Evolutionary conservation across 305 asterid genomes (phyloP).

Genomic region (Ajuga reptans): DNA sequence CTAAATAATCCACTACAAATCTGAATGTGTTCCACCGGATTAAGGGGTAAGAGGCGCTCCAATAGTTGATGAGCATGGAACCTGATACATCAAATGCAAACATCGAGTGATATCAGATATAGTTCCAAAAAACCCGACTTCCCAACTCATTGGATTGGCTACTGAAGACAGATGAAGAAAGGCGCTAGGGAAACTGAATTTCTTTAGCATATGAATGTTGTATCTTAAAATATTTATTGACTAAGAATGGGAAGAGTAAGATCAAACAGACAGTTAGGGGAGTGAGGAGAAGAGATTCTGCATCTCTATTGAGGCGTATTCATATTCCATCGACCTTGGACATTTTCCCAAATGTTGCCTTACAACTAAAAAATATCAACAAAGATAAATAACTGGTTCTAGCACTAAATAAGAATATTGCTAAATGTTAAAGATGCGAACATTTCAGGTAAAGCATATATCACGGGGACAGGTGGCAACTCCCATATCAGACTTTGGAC

Average conservation of each 20-base stretch:
- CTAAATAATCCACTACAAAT: slow-evolving; percentile 73
- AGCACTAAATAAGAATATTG: neutral
- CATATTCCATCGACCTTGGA: slow-evolving; percentile 2
- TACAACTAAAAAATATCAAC: neutral
- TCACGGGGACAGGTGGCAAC: neutral
- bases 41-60: slow-evolving; percentile 76
- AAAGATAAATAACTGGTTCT: neutral
- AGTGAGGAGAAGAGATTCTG: neutral
- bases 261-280: neutral
- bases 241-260: neutral
- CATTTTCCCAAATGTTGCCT: neutral
- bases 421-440: neutral
- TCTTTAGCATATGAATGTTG: neutral
- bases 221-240: neutral
- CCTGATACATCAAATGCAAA: slow-evolving; percentile 45
- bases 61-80: slow-evolving; percentile 72
- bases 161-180: slow-evolving; percentile 1
- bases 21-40: slow-evolving; percentile 73
- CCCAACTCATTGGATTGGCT: slow-evolving; percentile 4
- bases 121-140: slow-evolving; percentile 1
- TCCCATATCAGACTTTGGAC: neutral
- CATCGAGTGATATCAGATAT: neutral
- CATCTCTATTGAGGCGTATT: neutral
- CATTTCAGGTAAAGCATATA: neutral
- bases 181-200: neutral